Evolutionary conservation across 768 basidiomycete genomes (phyloP).

Genomic region (Mycena kentingensis): DNA sequence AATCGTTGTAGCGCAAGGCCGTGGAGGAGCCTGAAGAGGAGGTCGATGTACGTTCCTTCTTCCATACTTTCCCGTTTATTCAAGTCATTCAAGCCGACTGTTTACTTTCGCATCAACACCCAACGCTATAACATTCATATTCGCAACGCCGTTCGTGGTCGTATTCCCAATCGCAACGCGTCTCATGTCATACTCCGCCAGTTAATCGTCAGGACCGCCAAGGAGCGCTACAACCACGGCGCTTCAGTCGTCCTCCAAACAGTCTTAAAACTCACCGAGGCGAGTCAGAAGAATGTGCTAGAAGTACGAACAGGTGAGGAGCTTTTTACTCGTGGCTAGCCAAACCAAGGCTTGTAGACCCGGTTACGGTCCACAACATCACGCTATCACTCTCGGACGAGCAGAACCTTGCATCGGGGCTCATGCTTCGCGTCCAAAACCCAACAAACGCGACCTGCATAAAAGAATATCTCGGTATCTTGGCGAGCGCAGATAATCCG

Average conservation of each 20-base stretch:
- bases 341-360: conserved; percentile 42
- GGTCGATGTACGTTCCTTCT: conserved; percentile 61
- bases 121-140: conserved; percentile 86
- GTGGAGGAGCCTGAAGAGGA: conserved; percentile 54
- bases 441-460: conserved; percentile 60
- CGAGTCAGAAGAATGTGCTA: conserved; percentile 57
- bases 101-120: conserved; percentile 87
- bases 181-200: conserved; percentile 37
- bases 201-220: conserved; percentile 77
- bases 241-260: conserved; percentile 74
- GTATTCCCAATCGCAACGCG: background rate
- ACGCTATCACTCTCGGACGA: conserved; percentile 64
- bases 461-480: conserved; percentile 80
- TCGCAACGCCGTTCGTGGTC: conserved; percentile 72
- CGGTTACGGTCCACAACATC: conserved; percentile 67
- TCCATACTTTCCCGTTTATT: conserved; percentile 9
- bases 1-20: conserved; percentile 46
- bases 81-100: conserved; percentile 50
- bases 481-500: conserved; percentile 82
- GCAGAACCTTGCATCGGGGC: conserved; percentile 60
- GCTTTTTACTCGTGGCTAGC: background rate
- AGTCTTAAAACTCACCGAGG: conserved; percentile 68
- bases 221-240: conserved; percentile 77
- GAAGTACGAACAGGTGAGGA: conserved; percentile 65
- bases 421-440: conserved; percentile 58